Base-by-base conservation (phyloP, 208 protist genomes). In the Jaenimonas drosophilae region DNA sequence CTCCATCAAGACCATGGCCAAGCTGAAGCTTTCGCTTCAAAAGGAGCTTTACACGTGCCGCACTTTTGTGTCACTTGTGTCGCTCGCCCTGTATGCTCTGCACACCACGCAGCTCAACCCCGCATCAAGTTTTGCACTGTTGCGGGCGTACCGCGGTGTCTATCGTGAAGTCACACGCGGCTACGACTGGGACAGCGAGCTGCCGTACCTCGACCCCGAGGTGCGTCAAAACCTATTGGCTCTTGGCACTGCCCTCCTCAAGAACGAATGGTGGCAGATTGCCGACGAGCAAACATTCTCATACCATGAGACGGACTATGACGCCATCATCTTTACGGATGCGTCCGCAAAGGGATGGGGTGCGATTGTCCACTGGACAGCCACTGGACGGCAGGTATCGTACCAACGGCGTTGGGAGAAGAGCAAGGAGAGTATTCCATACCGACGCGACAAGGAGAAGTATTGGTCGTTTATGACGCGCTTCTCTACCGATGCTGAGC, bases 1-100 rank as follows among this genome's bases (percentile, higher is more conserved):
- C 39, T 59, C 50, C 12, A 23, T 17, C 38, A 53, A 53, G 45
- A 54, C 26, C 7, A 27, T 60, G 2, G 45, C 46, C 1, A 66
- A 59, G 37, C 42, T 48, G 42, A 31, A 9, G 7, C 24, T 48
- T 9, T 17, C 7, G 19, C 26, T 48, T 6, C 21, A 9, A 6
- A 9, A 7, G n/a, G 26, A 26, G 42, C 42, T 17, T 5, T 48
- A 34, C 42, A 48, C 24, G 24, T 26, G 21, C 21, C 12, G 42
- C 6, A 32, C 9, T 33, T 34, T 48, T 32, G 42, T 21, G 6
- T 26, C 42, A 33, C 7, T 7, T 11, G 37, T 42, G 37, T 42
- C 37, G 16, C 37, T 42, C 16, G 23, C 23, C 37, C 37, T 42
- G 16, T 42, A 21, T 21, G 37, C 37, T 11, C 19, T 42, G 9